phyloP scores from a whole-genome alignment of 805 yeast species.

The Kazachstania psychrophila region DNA sequence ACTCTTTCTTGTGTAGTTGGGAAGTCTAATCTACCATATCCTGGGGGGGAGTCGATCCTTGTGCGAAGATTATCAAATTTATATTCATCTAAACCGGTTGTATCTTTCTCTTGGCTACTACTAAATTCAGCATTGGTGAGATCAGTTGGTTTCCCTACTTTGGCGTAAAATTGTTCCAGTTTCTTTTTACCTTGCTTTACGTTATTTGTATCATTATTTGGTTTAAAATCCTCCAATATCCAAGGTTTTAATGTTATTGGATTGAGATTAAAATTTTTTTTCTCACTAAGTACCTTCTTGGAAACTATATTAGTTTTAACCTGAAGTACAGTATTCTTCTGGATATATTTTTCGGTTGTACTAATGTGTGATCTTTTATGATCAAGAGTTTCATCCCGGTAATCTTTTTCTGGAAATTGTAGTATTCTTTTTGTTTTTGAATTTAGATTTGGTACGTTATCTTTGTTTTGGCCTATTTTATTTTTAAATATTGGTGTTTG shows the following conservation, averaged over 20 bases:
- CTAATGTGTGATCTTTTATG: no score
- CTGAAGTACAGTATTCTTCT: no score
- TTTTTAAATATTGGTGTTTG: neutral
- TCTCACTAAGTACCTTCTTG: no score
- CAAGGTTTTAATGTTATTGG: slow-evolving; percentile 25
- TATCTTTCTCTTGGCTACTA: slow-evolving; percentile 1
- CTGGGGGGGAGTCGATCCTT: slow-evolving; percentile 45
- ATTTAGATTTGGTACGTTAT: neutral
- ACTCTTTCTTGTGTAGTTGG: slow-evolving; percentile 46
- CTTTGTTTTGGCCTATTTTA: neutral
- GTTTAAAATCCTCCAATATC: slow-evolving; percentile 29
- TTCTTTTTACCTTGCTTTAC: slow-evolving; percentile 12
- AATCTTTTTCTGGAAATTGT: no score
- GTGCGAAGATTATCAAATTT: slow-evolving; percentile 26
- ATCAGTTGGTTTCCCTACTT: slow-evolving; percentile 15
- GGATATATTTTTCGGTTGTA: no score
- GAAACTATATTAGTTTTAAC: no score
- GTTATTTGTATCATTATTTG: slow-evolving; percentile 13
- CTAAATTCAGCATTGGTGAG: neutral
- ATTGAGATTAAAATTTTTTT: slow-evolving; percentile 15
- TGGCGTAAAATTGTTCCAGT: slow-evolving; percentile 13
- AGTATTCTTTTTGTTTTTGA: no score
- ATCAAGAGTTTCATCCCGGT: no score
- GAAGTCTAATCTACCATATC: slow-evolving; percentile 50
- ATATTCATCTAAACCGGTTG: slow-evolving; percentile 10